These are phyloP conservation scores for Crithidia expoeki DNA, from an alignment of 208 protist genomes.

Conservation along the genomic window DNA sequence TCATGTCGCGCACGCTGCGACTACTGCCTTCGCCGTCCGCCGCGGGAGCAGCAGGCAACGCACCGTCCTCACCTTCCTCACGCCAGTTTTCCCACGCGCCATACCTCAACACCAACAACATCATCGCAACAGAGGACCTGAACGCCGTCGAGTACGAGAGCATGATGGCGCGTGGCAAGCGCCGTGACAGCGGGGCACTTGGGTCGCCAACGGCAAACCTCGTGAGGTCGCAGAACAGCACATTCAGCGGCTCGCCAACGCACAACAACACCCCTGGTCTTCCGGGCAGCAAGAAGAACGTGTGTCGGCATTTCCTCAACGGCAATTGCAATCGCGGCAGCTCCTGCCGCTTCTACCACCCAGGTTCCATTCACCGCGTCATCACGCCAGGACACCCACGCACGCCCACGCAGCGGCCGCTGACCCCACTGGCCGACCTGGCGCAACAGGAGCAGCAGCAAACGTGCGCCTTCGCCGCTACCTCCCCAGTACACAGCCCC, in stretches of 20 bases:
- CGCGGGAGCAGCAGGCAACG: background rate
- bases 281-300: conserved; percentile 29
- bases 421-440: conserved; percentile 54
- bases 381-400: conserved; percentile 32
- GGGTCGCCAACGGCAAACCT: conserved; percentile 11
- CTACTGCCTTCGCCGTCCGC: background rate
- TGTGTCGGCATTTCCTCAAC: conserved; percentile 60
- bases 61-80: background rate
- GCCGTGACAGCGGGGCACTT: background rate
- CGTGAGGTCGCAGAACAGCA: background rate
- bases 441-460: conserved; percentile 25
- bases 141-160: conserved; percentile 16
- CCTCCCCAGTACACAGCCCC: conserved; percentile 21
- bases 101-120: conserved; percentile 27
- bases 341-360: conserved; percentile 63
- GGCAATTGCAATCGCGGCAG: conserved; percentile 68
- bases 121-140: conserved; percentile 22
- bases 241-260: conserved; percentile 9
- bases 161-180: conserved; percentile 15
- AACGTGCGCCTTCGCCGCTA: conserved; percentile 12
- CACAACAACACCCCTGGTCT: conserved; percentile 1
- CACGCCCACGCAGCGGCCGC: conserved; percentile 34
- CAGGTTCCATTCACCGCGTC: conserved; percentile 47
- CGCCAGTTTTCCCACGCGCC: conserved; percentile 25
- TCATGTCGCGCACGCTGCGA: conserved; percentile 9